Conservation (phyloP, 1,139 yeast genomes). For the Pneumocystis carinii region DNA sequence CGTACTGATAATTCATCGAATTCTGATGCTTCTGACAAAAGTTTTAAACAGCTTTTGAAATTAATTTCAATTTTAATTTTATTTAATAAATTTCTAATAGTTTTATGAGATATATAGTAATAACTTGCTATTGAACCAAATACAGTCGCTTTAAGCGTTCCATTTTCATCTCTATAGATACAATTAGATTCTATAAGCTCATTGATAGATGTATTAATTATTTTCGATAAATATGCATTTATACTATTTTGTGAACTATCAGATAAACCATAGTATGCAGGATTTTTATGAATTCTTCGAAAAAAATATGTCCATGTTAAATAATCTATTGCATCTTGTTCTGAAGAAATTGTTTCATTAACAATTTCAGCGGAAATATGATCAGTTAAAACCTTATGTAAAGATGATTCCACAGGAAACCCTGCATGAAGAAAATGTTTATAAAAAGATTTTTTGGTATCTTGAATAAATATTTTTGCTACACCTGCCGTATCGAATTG, state of each 20-base stretch:
- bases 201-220: conserved; percentile 56
- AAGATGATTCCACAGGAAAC: conserved; percentile 91
- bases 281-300: conserved; percentile 88
- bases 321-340: conserved; percentile 86
- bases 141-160: conserved; percentile 35
- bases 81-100: conserved; percentile 53
- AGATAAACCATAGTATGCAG: conserved; percentile 82
- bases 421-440: conserved; percentile 90
- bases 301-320: conserved; percentile 89
- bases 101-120: conserved; percentile 84
- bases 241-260: conserved; percentile 52
- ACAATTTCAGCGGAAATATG: conserved; percentile 95
- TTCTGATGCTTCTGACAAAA: conserved; percentile 70
- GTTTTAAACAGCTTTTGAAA: conserved; percentile 54
- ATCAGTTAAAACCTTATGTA: conserved; percentile 82
- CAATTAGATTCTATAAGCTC: conserved; percentile 63
- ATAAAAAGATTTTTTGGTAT: conserved; percentile 78
- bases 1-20: conserved; percentile 40
- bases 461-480: conserved; percentile 87
- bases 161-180: conserved; percentile 32
- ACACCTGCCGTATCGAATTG: conserved; percentile 92
- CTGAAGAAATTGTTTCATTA: conserved; percentile 64
- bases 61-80: conserved; percentile 37
- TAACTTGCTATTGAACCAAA: conserved; percentile 75
- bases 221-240: conserved; percentile 50